Conservation (phyloP, 2,329 filamentous ascomycete genomes). For the Talaromyces amestolkiae region DNA sequence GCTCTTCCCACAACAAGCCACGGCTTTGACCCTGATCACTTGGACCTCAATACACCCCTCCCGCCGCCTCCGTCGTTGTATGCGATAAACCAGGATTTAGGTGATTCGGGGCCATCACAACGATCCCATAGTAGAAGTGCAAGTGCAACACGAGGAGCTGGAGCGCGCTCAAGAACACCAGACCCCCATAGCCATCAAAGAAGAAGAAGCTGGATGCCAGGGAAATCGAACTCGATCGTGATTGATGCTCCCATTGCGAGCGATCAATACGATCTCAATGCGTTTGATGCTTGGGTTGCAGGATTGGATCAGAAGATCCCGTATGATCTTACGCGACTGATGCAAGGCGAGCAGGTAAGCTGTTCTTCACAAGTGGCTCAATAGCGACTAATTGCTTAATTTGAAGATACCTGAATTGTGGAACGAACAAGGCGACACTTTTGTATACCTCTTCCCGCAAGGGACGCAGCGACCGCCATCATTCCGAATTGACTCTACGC, state of each 20-base stretch:
- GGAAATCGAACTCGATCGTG: constrained; percentile 27
- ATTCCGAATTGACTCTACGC: constrained; percentile 60
- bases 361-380: background rate
- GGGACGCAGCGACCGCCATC: constrained; percentile 57
- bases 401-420: constrained; percentile 57
- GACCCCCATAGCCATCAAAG: constrained; percentile 28
- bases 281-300: constrained; percentile 56
- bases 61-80: constrained; percentile 43
- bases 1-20: constrained; percentile 27
- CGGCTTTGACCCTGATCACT: constrained; percentile 25
- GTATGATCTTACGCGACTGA: constrained; percentile 54
- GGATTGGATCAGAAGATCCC: constrained; percentile 56
- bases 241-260: background rate
- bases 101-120: constrained; percentile 27
- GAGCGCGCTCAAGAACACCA: constrained; percentile 31
- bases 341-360: constrained; percentile 53
- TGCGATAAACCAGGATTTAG: constrained; percentile 37
- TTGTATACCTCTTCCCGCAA: constrained; percentile 61
- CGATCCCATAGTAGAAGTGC: constrained; percentile 33
- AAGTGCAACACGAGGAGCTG: constrained; percentile 12
- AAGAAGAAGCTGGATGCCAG: constrained; percentile 46
- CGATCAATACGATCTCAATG: constrained; percentile 28
- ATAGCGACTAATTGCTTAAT: background rate
- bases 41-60: constrained; percentile 32
- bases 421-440: constrained; percentile 62